A percentile compares a stretch with the other conserved stretches of the same genome.
Conservation (phyloP, 306 rosid genomes). For the Cucurbita argyrosperma region DNA sequence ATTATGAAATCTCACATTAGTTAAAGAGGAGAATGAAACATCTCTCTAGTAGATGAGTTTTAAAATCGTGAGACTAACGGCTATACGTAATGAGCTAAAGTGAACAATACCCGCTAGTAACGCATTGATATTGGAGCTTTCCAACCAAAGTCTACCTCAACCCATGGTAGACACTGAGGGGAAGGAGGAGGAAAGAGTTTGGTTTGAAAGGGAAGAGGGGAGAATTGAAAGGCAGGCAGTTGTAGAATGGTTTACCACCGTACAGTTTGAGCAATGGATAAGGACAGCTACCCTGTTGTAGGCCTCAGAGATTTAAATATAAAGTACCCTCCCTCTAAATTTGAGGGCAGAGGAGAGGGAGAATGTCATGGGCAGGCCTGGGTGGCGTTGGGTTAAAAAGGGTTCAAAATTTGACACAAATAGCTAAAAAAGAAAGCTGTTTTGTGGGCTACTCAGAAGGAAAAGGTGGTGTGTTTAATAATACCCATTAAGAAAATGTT, state of each 20-base stretch:
- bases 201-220: neutral
- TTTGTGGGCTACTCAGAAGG: neutral
- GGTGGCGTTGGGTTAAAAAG: too few species aligned
- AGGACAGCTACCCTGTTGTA: conserved; percentile 24
- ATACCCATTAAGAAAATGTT: neutral
- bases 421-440: neutral
- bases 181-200: too few species aligned
- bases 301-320: conserved; percentile 13
- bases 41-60: too few species aligned
- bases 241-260: conserved; percentile 17
- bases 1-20: too few species aligned
- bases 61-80: too few species aligned
- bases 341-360: neutral
- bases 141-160: too few species aligned
- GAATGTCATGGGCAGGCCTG: neutral
- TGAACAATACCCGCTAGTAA: too few species aligned
- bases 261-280: conserved; percentile 9
- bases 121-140: too few species aligned
- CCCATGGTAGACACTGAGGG: too few species aligned
- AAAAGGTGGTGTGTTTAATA: neutral
- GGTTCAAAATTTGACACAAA: neutral
- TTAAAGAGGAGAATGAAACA: too few species aligned
- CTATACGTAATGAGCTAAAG: too few species aligned
- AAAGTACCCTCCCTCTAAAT: too few species aligned
- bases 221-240: conserved; percentile 12